Base-by-base conservation (phyloP, 2,329 filamentous ascomycete genomes). In the Aspergillus fumigatus region DNA sequence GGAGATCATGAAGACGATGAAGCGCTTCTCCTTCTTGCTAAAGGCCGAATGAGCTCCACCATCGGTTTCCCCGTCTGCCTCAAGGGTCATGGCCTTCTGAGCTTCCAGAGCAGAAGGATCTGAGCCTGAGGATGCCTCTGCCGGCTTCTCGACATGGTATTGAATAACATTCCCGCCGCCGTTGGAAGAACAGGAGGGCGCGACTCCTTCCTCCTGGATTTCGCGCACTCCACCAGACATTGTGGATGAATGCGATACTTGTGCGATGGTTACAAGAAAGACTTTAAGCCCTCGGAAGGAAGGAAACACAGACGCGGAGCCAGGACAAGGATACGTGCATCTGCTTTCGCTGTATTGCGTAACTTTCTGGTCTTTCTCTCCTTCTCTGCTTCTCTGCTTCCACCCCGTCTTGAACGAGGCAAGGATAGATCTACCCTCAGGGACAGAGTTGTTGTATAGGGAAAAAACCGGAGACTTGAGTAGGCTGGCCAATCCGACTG, bases 1-100 rank as follows among this genome's bases (percentile, higher is more conserved):
- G 2, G 70, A 65, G 14, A 73, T 70, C 69, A 76, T 73, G 50
- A 66, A 57, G 27, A 75, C 65, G 11, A 76, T 74, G 56, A 73
- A 70, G 48, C 64, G 59, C 56, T 73, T 75, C 52, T 75, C 62
- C 29, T 60, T 45, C 25, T 56, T 62, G 32, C 55, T 67, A 55
- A 75, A 75, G 29, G 70, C 64, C 10, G 59, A 77, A 70, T 61
- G 52, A 14, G 35, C 49, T 50, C 48, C 45, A 14, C 23, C 29
- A 8, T 52, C 6, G 26, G 50, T 21, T 14, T 54, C 35, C 23
- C 11, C 10, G n/a, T 43, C n/a, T 17, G 40, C 43, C 43, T 47
- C 21, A 11, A 26, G 8, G 23, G 43, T 47, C 23, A 21, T 47
- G 19, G 21, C 23, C 43, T 47, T 47, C 3, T 55, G 59, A 19